phyloP scores from a whole-genome alignment of 2,329 filamentous ascomycete genomes.

The Alternaria rosae region DNA sequence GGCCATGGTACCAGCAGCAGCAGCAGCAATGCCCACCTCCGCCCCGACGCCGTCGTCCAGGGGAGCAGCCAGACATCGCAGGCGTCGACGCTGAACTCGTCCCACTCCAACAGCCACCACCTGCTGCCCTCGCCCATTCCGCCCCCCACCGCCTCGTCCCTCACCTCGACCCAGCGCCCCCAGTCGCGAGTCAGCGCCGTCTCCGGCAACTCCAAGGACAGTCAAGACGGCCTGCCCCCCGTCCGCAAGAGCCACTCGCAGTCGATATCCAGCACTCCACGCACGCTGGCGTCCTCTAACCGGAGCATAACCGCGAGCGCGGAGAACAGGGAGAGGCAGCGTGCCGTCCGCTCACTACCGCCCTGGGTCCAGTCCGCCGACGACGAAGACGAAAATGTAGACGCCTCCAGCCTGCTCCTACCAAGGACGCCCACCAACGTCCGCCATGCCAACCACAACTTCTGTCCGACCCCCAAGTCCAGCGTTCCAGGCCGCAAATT shows the following conservation, averaged over 20 bases:
- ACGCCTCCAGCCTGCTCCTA: conserved; percentile 42
- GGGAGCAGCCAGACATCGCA: not conserved
- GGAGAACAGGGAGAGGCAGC: conserved; percentile 44
- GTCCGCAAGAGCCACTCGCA: conserved; percentile 44
- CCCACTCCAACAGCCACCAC: conserved; percentile 21
- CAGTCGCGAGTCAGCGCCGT: conserved; percentile 41
- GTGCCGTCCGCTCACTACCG: conserved; percentile 46
- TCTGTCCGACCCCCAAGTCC: conserved; percentile 49
- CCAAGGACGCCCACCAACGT: conserved; percentile 44
- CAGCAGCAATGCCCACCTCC: conserved; percentile 20
- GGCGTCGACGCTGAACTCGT: conserved; percentile 8
- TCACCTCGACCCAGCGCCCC: conserved; percentile 39
- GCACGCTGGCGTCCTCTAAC: conserved; percentile 47
- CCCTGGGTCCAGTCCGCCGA: conserved; percentile 51
- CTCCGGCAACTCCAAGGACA: conserved; percentile 35
- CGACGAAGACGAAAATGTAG: conserved; percentile 43
- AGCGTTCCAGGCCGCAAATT: conserved; percentile 49
- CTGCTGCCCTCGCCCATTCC: conserved; percentile 45
- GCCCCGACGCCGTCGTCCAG: conserved; percentile 25
- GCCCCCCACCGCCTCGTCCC: conserved; percentile 41
- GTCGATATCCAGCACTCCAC: conserved; percentile 46
- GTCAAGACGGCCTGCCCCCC: conserved; percentile 32
- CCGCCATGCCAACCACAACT: conserved; percentile 48
- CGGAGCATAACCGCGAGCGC: conserved; percentile 34
- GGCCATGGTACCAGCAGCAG: conserved; percentile 3